Percentiles rank a stretch among this genome's conserved stretches.
Evolutionary conservation across 2,329 filamentous ascomycete species (phyloP).

Genomic region (Sporothrix brunneoviolacea): DNA sequence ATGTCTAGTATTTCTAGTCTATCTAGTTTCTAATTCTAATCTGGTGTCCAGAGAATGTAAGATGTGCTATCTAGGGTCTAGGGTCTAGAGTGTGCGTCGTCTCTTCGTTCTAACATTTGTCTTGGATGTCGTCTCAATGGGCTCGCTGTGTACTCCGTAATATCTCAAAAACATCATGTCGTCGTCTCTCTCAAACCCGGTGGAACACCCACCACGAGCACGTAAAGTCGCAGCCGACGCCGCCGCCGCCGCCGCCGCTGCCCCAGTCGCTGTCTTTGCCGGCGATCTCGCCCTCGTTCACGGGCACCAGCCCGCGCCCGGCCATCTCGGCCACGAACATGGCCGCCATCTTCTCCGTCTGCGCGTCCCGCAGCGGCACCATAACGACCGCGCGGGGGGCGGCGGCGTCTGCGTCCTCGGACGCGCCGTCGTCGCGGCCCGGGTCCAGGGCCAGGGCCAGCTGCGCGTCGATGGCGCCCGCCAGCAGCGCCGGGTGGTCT

Average conservation of each 20-base stretch:
- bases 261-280: constrained; percentile 68
- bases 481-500: constrained; percentile 69
- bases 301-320: constrained; percentile 44
- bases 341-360: constrained; percentile 52
- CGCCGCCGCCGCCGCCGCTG: constrained; percentile 33
- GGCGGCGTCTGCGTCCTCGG: too few relatives aligned
- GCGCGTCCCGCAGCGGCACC: constrained; percentile 69
- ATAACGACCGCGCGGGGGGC: constrained; percentile 60
- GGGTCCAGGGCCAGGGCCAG: constrained; percentile 47
- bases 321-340: constrained; percentile 59
- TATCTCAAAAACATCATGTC: too few relatives aligned
- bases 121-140: not conserved
- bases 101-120: not conserved
- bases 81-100: not conserved
- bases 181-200: not conserved
- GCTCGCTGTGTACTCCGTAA: too few relatives aligned
- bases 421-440: constrained; percentile 33
- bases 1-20: constrained; percentile 1
- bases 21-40: constrained; percentile 3
- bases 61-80: too few relatives aligned
- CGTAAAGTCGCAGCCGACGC: constrained; percentile 8
- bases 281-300: constrained; percentile 56
- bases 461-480: constrained; percentile 62
- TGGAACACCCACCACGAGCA: constrained; percentile 19
- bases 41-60: too few relatives aligned